These are phyloP conservation scores for Psidium guajava DNA, from an alignment of 345 rosid species.

Conservation along the genomic window DNA sequence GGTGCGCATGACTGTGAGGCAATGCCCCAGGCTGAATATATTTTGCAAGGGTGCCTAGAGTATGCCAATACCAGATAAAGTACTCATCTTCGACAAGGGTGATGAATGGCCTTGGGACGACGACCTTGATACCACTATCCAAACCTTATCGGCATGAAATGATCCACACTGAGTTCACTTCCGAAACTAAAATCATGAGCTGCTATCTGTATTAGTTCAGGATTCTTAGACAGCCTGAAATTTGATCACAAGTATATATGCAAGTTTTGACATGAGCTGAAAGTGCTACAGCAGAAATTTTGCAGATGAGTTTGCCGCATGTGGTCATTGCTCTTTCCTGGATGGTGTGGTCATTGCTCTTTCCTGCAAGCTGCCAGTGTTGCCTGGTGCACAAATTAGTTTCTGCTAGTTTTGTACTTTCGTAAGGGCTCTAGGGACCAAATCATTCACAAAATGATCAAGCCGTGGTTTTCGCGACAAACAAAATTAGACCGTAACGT, in stretches of 20 bases:
- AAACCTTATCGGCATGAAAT: not conserved
- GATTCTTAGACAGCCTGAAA: not conserved
- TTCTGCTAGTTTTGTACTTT: not conserved
- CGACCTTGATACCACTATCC: not conserved
- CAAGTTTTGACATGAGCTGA: not conserved
- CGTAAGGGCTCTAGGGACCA: not conserved
- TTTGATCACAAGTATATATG: not conserved
- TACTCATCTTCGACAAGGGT: not conserved
- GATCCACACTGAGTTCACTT: not conserved
- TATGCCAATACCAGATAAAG: not conserved
- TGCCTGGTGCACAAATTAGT: not conserved
- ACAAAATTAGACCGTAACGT: too few species aligned
- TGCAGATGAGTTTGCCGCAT: not conserved
- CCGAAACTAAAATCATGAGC: not conserved
- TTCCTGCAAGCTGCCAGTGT: not conserved
- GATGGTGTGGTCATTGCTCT: fast-evolving
- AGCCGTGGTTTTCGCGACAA: not conserved
- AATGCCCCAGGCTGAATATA: not conserved
- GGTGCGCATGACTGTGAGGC: not conserved
- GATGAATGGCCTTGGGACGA: not conserved
- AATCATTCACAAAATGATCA: not conserved
- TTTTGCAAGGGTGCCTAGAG: not conserved
- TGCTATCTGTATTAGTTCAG: not conserved
- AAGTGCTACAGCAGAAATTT: not conserved
- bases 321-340: too few species aligned